Evolutionary conservation across 1,284 basidiomycete genomes (phyloP).

Genomic region (Hymenochaete sp.): DNA sequence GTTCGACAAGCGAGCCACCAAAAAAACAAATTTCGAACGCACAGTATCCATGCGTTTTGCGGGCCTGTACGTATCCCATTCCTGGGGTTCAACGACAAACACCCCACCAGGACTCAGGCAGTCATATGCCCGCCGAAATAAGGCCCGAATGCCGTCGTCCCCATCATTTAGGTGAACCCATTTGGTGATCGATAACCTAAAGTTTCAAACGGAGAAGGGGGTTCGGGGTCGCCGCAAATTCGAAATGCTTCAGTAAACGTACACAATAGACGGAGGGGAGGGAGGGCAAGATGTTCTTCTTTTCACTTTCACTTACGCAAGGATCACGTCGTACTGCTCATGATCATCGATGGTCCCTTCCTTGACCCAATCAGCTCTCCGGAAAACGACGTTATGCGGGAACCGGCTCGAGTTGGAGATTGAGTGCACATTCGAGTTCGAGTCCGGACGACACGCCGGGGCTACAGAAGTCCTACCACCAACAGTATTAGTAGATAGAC

Average conservation of each 20-base stretch:
- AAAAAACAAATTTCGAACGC: slow-evolving; percentile 19
- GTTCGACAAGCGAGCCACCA: slow-evolving; percentile 2
- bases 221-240: background rate
- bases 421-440: slow-evolving; percentile 7
- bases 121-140: slow-evolving; percentile 55
- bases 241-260: background rate
- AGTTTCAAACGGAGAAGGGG: too few species aligned
- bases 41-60: slow-evolving; percentile 60
- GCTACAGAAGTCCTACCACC: background rate
- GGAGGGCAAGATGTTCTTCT: background rate
- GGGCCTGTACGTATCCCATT: slow-evolving; percentile 71
- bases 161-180: slow-evolving; percentile 79
- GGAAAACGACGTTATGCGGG: slow-evolving; percentile 68
- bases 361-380: slow-evolving; percentile 61
- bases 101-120: slow-evolving; percentile 48
- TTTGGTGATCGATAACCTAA: slow-evolving; percentile 73
- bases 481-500: too few species aligned
- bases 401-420: too few species aligned
- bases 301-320: slow-evolving; percentile 70
- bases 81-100: slow-evolving; percentile 71
- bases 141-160: slow-evolving; percentile 53
- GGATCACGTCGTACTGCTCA: slow-evolving; percentile 58
- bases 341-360: slow-evolving; percentile 45
- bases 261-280: background rate
- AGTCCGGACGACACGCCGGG: too few species aligned